phyloP scores from a whole-genome alignment of 2,329 filamentous ascomycete genomes.

The Trichophyton benhamiae region DNA sequence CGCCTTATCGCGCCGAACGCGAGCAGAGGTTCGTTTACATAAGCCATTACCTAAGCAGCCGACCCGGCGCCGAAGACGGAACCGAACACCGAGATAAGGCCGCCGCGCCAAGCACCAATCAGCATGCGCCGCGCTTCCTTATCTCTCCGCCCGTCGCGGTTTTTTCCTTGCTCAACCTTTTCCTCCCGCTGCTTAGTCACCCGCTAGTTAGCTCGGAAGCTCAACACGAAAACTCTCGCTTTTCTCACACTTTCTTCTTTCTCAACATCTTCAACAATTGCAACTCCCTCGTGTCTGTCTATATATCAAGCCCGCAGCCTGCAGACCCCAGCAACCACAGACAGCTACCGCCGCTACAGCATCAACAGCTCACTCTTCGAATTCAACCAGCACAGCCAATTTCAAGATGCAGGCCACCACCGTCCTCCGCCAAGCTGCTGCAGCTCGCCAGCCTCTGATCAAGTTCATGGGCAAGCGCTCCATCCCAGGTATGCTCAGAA shows the following conservation, averaged over 20 bases:
- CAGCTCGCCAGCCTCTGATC: slow-evolving; percentile 36
- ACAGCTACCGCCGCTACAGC: not conserved
- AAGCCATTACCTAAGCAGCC: not conserved
- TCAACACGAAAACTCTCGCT: not conserved
- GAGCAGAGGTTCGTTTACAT: not conserved
- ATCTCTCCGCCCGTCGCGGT: not conserved
- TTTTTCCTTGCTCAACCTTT: slow-evolving; percentile 5
- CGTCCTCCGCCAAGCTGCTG: slow-evolving; percentile 26
- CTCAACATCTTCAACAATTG: not conserved
- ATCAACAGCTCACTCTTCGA: not conserved
- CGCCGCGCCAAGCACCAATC: not conserved
- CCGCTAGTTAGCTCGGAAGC: not conserved
- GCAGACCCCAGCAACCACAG: not conserved
- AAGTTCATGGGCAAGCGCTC: slow-evolving; percentile 39
- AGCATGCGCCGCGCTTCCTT: not conserved
- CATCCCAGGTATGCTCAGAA: slow-evolving; percentile 29
- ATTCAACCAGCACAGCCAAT: slow-evolving; percentile 14
- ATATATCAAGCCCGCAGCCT: not conserved
- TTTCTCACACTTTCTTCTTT: not conserved
- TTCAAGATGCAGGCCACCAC: slow-evolving; percentile 30
- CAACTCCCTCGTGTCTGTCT: not conserved
- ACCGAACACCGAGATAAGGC: not conserved
- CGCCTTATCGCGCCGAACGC: not conserved
- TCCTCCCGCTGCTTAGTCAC: not conserved
- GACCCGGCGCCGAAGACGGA: not conserved